phyloP scores from a whole-genome alignment of 495 filamentous ascomycete species.

The Chaetomium fimeti region DNA sequence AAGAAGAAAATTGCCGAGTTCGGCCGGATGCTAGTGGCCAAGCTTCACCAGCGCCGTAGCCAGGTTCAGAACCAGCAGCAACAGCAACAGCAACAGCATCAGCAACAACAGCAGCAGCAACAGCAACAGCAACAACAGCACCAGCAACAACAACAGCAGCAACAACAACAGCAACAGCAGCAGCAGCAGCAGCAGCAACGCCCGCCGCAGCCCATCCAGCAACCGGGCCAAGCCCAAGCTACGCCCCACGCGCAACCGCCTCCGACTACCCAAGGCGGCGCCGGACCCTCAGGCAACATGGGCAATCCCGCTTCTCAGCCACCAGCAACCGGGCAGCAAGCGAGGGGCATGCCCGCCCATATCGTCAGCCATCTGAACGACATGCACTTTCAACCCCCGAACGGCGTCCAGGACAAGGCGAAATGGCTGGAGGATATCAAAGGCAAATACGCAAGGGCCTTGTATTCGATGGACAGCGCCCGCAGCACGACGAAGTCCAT shows the following conservation, averaged over 20 bases:
- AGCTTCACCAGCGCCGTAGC: constrained; percentile 42
- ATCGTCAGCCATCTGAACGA: constrained; percentile 41
- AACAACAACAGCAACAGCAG: constrained; percentile 8
- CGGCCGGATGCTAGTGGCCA: constrained; percentile 59
- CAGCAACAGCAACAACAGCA: too few relatives aligned
- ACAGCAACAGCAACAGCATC: constrained; percentile 21
- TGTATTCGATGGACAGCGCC: constrained; percentile 40
- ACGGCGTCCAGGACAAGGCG: constrained; percentile 23
- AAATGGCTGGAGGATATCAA: constrained; percentile 39
- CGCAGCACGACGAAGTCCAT: constrained; percentile 28
- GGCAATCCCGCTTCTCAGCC: constrained; percentile 13
- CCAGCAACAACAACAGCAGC: too few relatives aligned
- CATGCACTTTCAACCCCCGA: constrained; percentile 35
- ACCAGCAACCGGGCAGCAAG: not conserved
- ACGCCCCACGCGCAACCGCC: constrained; percentile 15
- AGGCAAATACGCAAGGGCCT: constrained; percentile 34
- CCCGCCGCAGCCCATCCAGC: constrained; percentile 7
- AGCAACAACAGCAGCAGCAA: constrained; percentile 10
- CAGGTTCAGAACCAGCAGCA: constrained; percentile 24
- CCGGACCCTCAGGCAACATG: not conserved
- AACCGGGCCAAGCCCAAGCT: constrained; percentile 17
- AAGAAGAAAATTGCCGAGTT: constrained; percentile 65
- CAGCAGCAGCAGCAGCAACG: too few relatives aligned
- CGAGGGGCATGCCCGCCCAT: constrained; percentile 29
- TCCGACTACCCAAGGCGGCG: constrained; percentile 4